Base-by-base conservation (phyloP, 768 basidiomycete species). In the Tulasnella calospora region DNA sequence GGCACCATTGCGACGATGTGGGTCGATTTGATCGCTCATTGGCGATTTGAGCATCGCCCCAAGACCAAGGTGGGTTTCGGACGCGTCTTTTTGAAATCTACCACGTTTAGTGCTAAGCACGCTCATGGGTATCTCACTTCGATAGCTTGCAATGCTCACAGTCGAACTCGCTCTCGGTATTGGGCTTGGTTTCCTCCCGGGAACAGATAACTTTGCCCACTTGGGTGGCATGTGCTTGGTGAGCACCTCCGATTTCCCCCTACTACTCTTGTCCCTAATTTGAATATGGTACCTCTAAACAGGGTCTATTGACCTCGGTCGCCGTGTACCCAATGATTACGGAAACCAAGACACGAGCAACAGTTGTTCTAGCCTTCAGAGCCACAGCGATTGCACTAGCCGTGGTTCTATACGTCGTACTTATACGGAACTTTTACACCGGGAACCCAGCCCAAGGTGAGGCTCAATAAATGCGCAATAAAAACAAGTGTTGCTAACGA, bases 191-290 rank as follows among this genome's bases (percentile, higher is more conserved):
- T 73, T 72, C 81, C 80, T 81, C 74, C 81, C 84, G 89, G 94
- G 91, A 79, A 90, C 98, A 19, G 97, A 98, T 82, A 98, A 98
- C 83, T 95, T 99, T 79, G 92, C 93, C 6, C 96, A 98, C 84
- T 87, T 97, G 10, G 95, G 96, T 71, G 94, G 94, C 17, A 92
- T 96, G 81, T 85, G 92, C 35, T 92, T 94, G 89, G 61, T 67
- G 61, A 13, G 61, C 13, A 13, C 13, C 13, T 67, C n/a, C 21
- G 51, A n/a, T 92, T 92, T 19, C 23, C 19, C 30, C 36, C 38
- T 72, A n/a, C 27, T 33, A 27, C 35, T 74, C 23, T 23, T 7
- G 2, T 17, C 3, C 30, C 44, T 33, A 40, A 35, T 36, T 41
- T 27, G 40, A 10, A 40, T 21, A 23, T 40, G 40, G 40, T 46